A percentile compares a stretch with the other conserved stretches of the same genome.
phyloP scores from a whole-genome alignment of 129 eudicot species.

The Chrysanthemum makinoi region DNA sequence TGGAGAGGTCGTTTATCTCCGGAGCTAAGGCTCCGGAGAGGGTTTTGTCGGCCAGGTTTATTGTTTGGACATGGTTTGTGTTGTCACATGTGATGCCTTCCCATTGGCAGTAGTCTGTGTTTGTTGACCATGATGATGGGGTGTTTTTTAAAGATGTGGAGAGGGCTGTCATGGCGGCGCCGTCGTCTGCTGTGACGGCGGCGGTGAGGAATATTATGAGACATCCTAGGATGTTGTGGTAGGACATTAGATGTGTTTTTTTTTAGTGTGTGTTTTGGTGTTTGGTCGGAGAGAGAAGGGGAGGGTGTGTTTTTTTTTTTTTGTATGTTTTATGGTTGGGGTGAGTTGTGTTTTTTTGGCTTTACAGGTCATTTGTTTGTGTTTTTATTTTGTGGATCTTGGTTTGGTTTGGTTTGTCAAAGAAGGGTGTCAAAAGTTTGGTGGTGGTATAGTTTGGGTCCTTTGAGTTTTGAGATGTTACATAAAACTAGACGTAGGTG shows the following conservation, averaged over 20 bases:
- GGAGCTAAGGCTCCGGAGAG: conserved; percentile 52
- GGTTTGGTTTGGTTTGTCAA: too few species aligned
- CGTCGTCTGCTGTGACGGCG: conserved; percentile 42
- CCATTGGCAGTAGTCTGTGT: conserved; percentile 54
- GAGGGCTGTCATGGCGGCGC: conserved; percentile 44
- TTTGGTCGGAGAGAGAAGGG: too few species aligned
- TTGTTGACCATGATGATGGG: conserved; percentile 49
- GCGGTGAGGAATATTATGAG: neutral
- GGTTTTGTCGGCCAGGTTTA: conserved; percentile 38
- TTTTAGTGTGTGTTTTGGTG: neutral
- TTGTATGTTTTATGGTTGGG: neutral
- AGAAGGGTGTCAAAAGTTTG: too few species aligned
- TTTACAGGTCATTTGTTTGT: too few species aligned
- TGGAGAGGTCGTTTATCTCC: conserved; percentile 44
- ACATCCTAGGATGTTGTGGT: conserved; percentile 18
- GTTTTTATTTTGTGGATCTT: too few species aligned
- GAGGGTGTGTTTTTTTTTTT: too few species aligned
- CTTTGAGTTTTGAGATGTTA: too few species aligned
- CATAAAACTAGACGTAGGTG: too few species aligned
- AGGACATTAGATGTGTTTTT: conserved; percentile 1
- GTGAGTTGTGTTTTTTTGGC: too few species aligned
- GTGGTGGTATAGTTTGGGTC: too few species aligned
- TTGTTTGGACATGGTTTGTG: conserved; percentile 43
- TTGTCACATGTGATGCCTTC: conserved; percentile 50
- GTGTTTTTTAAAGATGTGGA: conserved; percentile 33